Base-by-base conservation (phyloP, 2,329 filamentous ascomycete genomes). In the Ceratocystis harringtonii region DNA sequence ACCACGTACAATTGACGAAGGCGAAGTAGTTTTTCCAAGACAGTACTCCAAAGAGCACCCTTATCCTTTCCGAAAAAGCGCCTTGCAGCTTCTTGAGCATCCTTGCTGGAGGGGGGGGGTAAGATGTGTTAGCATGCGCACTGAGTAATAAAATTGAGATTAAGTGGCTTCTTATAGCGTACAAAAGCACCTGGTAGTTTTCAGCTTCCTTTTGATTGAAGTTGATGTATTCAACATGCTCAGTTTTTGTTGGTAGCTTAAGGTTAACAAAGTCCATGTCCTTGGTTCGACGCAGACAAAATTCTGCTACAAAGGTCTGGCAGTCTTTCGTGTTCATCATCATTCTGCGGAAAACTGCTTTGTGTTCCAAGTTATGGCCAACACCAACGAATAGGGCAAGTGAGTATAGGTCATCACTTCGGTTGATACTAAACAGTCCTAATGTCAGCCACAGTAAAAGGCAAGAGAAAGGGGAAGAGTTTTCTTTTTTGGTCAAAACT, bases 251-350 rank as follows among this genome's bases (percentile, higher is more conserved):
- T 0, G 91, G 90, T 7, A 95, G 79, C 68, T 85, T 87, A 22
- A 95, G 77, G 69, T 95, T 89, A 63, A 96, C 82, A 71, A 95
- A 95, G 4, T 81, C 81, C 90, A 96, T 95, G 65, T 92, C 86
- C 73, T 96, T 96, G 74, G 85, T 87, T 45, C 91, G 84, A 45
- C 91, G 83, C 25, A 96, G 78, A 70, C 89, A 94, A 60, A 95
- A 81, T 19, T 88, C 85, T n/a, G 80, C 80, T 84, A 95, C 92
- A 57, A 95, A 79, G 4, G 84, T 81, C 71, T 92, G 88, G 2
- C 95, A 79, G 2, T 92, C 76, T 10, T 87, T 36, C 88, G 82
- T 48, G 86, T 85, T 44, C 70, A 70, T 55, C 67, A 94, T 80
- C 41, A 85, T 80, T 12, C 80, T 78, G 70, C 90, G 88, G 76